Base-by-base conservation (phyloP, 306 rosid genomes). In the Lotus japonicus region DNA sequence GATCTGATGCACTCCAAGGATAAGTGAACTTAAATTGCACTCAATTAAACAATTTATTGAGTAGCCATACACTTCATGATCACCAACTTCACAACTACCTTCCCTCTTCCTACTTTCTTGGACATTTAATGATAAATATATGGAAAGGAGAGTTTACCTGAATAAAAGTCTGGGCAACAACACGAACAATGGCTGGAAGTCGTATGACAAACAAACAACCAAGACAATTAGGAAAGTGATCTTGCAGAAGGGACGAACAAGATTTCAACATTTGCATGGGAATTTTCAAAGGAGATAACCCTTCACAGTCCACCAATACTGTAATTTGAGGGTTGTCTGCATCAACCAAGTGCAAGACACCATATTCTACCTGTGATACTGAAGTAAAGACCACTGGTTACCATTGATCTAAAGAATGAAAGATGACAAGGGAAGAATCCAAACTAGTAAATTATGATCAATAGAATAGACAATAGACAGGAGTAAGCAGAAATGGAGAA, bases 321-420 rank as follows among this genome's bases (percentile, higher is more conserved):
- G 96, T 85, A 66, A 94, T 87, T 55, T 85, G 86, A 41, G 92
- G 78, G 77, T 84, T 82, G 64, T 82, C 86, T 77, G 80, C 77
- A 76, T 87, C 85, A 21, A 87, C 82, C 43, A 94, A 80, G 78
- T 81, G 85, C 81, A 84, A 57, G 69, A 90, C 87, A 21, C 97
- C 97, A 54, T 82, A 86, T 65, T 94, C 99, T 18, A 94, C 95
- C 78, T 90, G 96, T 67, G 99, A 94, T 80, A 90, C 98, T 94
- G 95, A 68, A 75, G 73, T 77, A 61, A 68, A 64, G 76, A 84
- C 50, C 74, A 83, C 50, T 54, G 69, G 64, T 55, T 77, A 52
- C 56, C 53, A 85, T 74, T 68, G 43, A 16, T 74, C 38, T 57
- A 9, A 31, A 51, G 11, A 57, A 59, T 48, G 48, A 73, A 63